Evolutionary conservation across 2,329 filamentous ascomycete species (phyloP).

Genomic region (Monosporascus ibericus): DNA sequence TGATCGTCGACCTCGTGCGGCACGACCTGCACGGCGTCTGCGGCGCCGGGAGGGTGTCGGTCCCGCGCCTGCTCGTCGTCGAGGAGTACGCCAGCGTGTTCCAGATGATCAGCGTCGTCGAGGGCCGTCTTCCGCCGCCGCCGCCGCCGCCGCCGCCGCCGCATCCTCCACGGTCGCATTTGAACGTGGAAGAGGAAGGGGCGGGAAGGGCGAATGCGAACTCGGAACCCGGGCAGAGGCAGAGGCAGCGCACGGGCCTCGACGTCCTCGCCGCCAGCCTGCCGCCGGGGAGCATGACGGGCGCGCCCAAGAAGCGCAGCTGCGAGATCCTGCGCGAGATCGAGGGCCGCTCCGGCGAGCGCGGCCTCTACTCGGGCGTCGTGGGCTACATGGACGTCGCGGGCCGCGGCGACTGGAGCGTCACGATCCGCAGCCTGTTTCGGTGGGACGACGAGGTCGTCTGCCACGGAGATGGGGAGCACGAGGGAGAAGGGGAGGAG

Average conservation of each 20-base stretch:
- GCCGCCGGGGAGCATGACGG: slow-evolving; percentile 93
- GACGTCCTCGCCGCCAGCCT: slow-evolving; percentile 72
- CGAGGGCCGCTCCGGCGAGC: slow-evolving; percentile 50
- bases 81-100: slow-evolving; percentile 90
- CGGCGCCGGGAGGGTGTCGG: slow-evolving; percentile 64
- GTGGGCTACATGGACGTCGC: slow-evolving; percentile 85
- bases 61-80: slow-evolving; percentile 74
- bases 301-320: slow-evolving; percentile 87
- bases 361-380: slow-evolving; percentile 81
- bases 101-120: slow-evolving; percentile 84
- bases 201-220: neutral
- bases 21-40: slow-evolving; percentile 87
- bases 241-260: slow-evolving; percentile 51
- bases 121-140: slow-evolving; percentile 51
- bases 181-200: too few species aligned
- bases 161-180: too few species aligned
- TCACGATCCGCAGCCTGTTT: slow-evolving; percentile 81
- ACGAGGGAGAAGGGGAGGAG: slow-evolving; percentile 21
- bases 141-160: neutral
- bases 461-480: slow-evolving; percentile 14
- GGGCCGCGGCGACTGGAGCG: slow-evolving; percentile 83
- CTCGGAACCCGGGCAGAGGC: slow-evolving; percentile 1
- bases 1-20: slow-evolving; percentile 96
- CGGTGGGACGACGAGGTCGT: slow-evolving; percentile 57
- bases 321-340: slow-evolving; percentile 73